phyloP scores from a whole-genome alignment of 495 filamentous ascomycete genomes.

The Penicillium turbatum region DNA sequence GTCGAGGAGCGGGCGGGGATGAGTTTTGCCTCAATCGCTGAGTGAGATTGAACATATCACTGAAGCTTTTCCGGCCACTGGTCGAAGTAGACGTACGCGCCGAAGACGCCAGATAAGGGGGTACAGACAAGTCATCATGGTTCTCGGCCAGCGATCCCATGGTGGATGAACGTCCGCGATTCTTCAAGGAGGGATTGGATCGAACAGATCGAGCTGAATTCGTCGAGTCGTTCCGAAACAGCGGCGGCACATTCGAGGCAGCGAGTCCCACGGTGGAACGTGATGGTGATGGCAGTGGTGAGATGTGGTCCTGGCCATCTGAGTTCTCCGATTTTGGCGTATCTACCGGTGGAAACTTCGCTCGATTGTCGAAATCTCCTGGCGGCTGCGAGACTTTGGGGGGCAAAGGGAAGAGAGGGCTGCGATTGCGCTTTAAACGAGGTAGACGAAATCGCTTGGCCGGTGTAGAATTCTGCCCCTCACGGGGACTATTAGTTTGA shows the following conservation, averaged over 20 bases:
- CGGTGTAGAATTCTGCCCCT: constrained; percentile 45
- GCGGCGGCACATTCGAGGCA: constrained; percentile 33
- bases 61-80: constrained; percentile 81
- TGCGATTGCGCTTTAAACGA: constrained; percentile 75
- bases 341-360: constrained; percentile 22
- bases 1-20: constrained; percentile 57
- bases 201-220: constrained; percentile 63
- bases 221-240: constrained; percentile 59
- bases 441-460: constrained; percentile 74
- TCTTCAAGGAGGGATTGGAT: constrained; percentile 62
- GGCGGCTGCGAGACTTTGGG: constrained; percentile 49
- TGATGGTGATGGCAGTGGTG: constrained; percentile 54
- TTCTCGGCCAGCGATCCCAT: constrained; percentile 65
- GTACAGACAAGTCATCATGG: constrained; percentile 55
- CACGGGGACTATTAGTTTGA: constrained; percentile 27
- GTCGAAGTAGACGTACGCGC: constrained; percentile 76
- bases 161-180: constrained; percentile 80
- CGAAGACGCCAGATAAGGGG: constrained; percentile 54
- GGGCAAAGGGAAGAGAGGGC: constrained; percentile 83
- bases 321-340: constrained; percentile 26
- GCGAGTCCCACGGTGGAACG: constrained; percentile 46
- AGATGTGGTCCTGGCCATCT: constrained; percentile 36
- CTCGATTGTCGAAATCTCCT: constrained; percentile 22
- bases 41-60: constrained; percentile 75
- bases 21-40: constrained; percentile 72